Base-by-base conservation (phyloP, 2,329 filamentous ascomycete genomes). In the Neonectria faginata region DNA sequence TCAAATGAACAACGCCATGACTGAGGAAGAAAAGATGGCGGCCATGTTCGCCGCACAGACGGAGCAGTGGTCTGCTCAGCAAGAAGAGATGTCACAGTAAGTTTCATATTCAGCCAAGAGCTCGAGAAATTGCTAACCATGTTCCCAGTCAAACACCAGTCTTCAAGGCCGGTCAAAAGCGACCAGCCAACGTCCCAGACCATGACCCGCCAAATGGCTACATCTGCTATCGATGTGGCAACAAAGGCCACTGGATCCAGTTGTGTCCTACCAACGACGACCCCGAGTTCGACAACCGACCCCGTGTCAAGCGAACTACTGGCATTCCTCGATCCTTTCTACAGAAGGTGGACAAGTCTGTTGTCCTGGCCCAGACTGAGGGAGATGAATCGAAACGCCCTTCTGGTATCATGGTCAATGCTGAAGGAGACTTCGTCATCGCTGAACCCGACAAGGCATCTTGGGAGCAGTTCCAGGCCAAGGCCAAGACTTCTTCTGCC, bases 221-320 rank as follows among this genome's bases (percentile, higher is more conserved):
- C 79, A 91, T 97, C 66, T 99, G 96, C 81, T 97, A 97, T 78
- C 91, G 96, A 54, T 99, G 96, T 80, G 92, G 94, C 66, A 92
- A 97, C 79, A 97, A 97, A 82, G 96, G 94, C n/a, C 96, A 99
- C 79, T 99, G 95, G 95, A 99, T 99, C 67, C 95, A 98, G 81
- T 88, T 93, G 57, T 99, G 96, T 76, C 96, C 96, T 7, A 99
- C 95, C n/a, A 99, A 99, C 78, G 93, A 97, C 78, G 94, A 99
- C 71, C 95, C 96, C 3, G 94, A 94, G 66, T 98, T 94, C 79
- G 96, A 99, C 80, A 94, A 94, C 71, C 91, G 93, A 58, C 93
- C 94, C 54, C 90, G 95, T 65, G 93, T 98, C 69, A 98, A 97
- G 84, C 91, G 95, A 66, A 98, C 96, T 5, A 99, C 96, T 45